Base-by-base conservation (phyloP, 164 flowering plant species). In the Stephania japonica region DNA sequence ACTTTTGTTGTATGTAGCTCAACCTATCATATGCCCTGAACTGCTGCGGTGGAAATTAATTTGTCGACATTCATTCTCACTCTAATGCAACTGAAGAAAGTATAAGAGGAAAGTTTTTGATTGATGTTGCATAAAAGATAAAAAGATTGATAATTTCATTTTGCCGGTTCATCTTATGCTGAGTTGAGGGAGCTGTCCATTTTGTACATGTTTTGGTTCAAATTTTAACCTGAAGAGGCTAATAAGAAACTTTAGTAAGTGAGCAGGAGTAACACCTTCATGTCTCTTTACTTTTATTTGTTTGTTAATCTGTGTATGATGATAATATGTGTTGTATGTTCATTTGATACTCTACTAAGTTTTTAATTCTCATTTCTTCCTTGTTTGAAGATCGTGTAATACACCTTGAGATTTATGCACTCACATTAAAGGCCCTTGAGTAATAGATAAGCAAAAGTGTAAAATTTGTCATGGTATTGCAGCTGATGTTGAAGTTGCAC, bases 51-150 rank as follows among this genome's bases (percentile, higher is more conserved):
- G 21, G 9, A n/a, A 19, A 24, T 59, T 59, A 59, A 47, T 59
- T 59, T 59, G 64, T 59, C 64, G 64, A 59, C 64, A 59, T 59
- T n/a, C 64, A 59, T 59, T 59, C 5, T 59, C 64, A 59, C 64
- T 59, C 24, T 59, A 59, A 59, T 59, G 64, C 64, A 59, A 59
- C 64, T 47, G 50, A n/a, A 13, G 14, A 13, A 50, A 18, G 64
- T 59, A 1, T 56, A 19, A 56, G 23, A 56, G 63, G 63, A 16
- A 56, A 56, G 5, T 18, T 56, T 56, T 56, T 16, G 62, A 18
- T 56, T 56, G 62, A 56, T 56, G 62, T 56, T 56, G 62, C 62
- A 56, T 32, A 32, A 32, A 32, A 32, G 38, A 4, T 32, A 32
- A 32, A 32, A 32, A 56, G 62, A 19, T 16, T 1, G 38, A 56